These are phyloP conservation scores for Zangia roseola DNA, from an alignment of 768 basidiomycete species.

Conservation along the genomic window DNA sequence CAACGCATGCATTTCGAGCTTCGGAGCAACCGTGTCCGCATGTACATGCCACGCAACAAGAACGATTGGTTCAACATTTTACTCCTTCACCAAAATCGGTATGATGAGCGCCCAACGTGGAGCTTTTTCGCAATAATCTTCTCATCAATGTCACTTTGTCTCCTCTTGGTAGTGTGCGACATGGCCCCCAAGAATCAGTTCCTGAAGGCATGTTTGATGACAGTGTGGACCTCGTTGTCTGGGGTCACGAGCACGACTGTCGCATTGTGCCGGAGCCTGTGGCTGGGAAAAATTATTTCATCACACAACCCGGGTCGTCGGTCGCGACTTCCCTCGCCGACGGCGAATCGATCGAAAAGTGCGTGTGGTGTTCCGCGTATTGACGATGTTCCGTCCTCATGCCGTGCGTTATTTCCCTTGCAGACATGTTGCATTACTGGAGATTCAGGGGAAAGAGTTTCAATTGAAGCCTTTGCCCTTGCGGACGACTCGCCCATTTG, in stretches of 20 bases:
- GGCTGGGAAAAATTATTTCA: slow-evolving; percentile 86
- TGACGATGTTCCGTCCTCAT: not conserved
- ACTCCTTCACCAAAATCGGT: slow-evolving; percentile 96
- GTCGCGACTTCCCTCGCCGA: slow-evolving; percentile 94
- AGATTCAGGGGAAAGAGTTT: slow-evolving; percentile 87
- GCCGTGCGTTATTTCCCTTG: not conserved
- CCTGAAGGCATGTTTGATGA: slow-evolving; percentile 98
- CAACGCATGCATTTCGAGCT: slow-evolving; percentile 96
- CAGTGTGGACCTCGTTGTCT: slow-evolving; percentile 87
- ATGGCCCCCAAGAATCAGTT: slow-evolving; percentile 91
- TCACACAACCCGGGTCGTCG: slow-evolving; percentile 92
- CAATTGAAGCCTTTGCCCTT: slow-evolving; percentile 82
- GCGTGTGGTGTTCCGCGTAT: slow-evolving; percentile 5
- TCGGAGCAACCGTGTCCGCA: slow-evolving; percentile 87
- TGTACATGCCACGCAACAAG: slow-evolving; percentile 94
- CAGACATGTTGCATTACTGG: slow-evolving; percentile 89
- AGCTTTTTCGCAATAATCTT: not conserved
- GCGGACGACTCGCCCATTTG: slow-evolving; percentile 92
- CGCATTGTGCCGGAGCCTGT: slow-evolving; percentile 89
- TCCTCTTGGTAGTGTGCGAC: slow-evolving; percentile 67
- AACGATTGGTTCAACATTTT: slow-evolving; percentile 95
- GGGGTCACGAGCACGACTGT: slow-evolving; percentile 99
- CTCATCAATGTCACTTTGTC: slow-evolving; percentile 11
- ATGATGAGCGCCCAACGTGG: not conserved
- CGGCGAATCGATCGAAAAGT: slow-evolving; percentile 94